A percentile compares a stretch with the other conserved stretches of the same genome.
Evolutionary conservation across 2,329 filamentous ascomycete genomes (phyloP).

Genomic region (Pseudogymnoascus sp.): DNA sequence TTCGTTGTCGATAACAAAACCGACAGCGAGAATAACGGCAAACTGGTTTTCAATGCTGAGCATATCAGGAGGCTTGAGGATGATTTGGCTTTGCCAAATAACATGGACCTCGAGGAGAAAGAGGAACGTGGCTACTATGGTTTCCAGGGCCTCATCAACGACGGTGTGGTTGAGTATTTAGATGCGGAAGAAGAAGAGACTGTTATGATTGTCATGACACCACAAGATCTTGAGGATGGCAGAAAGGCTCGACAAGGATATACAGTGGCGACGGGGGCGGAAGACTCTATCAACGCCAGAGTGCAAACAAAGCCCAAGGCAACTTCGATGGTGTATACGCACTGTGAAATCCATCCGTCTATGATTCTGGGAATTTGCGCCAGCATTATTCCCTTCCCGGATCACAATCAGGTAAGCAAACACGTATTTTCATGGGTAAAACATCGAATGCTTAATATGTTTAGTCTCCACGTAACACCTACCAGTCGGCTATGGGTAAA

Average conservation of each 20-base stretch:
- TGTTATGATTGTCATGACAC: slow-evolving; percentile 98
- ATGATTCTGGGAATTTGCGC: slow-evolving; percentile 99
- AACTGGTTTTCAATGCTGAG: slow-evolving; percentile 77
- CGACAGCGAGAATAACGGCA: slow-evolving; percentile 67
- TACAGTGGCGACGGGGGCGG: not conserved
- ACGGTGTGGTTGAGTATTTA: slow-evolving; percentile 88
- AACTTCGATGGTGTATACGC: slow-evolving; percentile 46
- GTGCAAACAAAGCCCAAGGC: slow-evolving; percentile 11
- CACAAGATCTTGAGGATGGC: slow-evolving; percentile 71
- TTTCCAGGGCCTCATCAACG: slow-evolving; percentile 79
- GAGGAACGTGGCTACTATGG: slow-evolving; percentile 60
- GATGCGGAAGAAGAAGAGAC: slow-evolving; percentile 98
- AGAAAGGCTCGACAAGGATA: not conserved
- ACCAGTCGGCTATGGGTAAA: slow-evolving; percentile 99
- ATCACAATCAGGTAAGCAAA: slow-evolving; percentile 76
- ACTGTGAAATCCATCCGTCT: slow-evolving; percentile 98
- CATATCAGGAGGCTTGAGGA: slow-evolving; percentile 70
- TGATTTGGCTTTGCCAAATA: slow-evolving; percentile 59
- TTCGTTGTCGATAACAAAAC: slow-evolving; percentile 87
- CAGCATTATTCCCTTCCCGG: slow-evolving; percentile 98
- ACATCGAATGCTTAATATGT: slow-evolving; percentile 30
- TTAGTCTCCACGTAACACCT: slow-evolving; percentile 94
- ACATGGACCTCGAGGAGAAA: slow-evolving; percentile 53
- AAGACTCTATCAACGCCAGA: slow-evolving; percentile 7
- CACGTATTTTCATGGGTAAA: slow-evolving; percentile 2